Percentiles rank a stretch among this genome's conserved stretches.
Conservation (phyloP, 139 green algal species). For the Picochlorum sp. region DNA sequence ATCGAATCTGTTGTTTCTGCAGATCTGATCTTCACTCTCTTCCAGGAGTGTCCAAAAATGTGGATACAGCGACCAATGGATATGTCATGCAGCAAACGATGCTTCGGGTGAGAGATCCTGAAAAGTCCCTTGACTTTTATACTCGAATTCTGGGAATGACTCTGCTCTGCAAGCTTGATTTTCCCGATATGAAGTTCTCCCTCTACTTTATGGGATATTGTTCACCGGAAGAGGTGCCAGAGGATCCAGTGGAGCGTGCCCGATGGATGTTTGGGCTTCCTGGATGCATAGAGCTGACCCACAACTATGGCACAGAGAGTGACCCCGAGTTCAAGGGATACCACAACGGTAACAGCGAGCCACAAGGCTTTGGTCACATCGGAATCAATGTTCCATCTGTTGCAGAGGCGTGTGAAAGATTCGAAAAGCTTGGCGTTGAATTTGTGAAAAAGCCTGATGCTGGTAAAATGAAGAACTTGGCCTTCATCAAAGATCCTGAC, state of each 20-base stretch:
- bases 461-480: conserved; percentile 72
- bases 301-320: conserved; percentile 83
- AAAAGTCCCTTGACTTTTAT: conserved; percentile 76
- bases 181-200: conserved; percentile 65
- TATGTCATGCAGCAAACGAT: conserved; percentile 82
- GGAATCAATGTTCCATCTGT: conserved; percentile 73
- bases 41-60: conserved; percentile 20
- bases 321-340: conserved; percentile 66
- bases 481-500: conserved; percentile 73
- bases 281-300: conserved; percentile 67
- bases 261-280: conserved; percentile 25
- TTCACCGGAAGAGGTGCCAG: conserved; percentile 39
- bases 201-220: conserved; percentile 78
- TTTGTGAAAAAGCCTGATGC: conserved; percentile 88
- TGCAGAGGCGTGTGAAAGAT: conserved; percentile 68
- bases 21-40: conserved; percentile 8
- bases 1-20: neutral
- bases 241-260: conserved; percentile 36
- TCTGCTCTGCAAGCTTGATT: conserved; percentile 67
- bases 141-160: conserved; percentile 54
- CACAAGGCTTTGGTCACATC: conserved; percentile 65
- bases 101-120: conserved; percentile 72
- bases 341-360: conserved; percentile 79
- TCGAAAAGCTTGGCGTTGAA: conserved; percentile 62
- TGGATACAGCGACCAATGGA: conserved; percentile 42